These are phyloP conservation scores for Scutellaria baicalensis DNA, from an alignment of 257 asterid species.

Conservation along the genomic window DNA sequence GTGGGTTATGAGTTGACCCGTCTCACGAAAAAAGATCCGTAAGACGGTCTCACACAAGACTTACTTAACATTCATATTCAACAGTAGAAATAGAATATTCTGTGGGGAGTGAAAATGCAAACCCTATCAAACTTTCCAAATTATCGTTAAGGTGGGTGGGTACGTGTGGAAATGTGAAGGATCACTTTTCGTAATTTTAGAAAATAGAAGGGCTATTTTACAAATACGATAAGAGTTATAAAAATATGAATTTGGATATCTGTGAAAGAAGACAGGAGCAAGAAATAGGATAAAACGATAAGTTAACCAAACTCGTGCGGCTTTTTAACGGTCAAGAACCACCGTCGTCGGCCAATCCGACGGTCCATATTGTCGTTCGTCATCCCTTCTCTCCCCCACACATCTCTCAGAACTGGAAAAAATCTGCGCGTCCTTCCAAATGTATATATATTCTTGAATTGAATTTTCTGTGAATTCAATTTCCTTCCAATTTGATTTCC, in stretches of 20 bases:
- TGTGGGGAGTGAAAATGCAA: no score
- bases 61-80: no score
- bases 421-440: conserved; percentile 17
- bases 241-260: neutral
- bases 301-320: neutral
- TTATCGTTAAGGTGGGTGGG: no score
- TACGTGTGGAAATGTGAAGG: no score
- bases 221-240: neutral
- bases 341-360: conserved; percentile 33
- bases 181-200: neutral
- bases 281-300: conserved; percentile 15
- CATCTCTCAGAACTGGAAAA: conserved; percentile 21
- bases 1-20: no score
- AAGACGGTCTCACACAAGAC: no score
- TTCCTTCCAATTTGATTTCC: neutral
- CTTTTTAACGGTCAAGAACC: conserved; percentile 33
- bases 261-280: neutral
- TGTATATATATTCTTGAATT: conserved; percentile 8
- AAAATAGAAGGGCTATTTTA: neutral
- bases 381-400: conserved; percentile 39
- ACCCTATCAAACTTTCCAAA: no score
- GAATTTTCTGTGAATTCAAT: neutral
- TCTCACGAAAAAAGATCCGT: no score
- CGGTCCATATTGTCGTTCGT: conserved; percentile 29
- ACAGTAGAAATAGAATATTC: no score